phyloP scores from a whole-genome alignment of 2,329 filamentous ascomycete species.

The Fusarium sp. region DNA sequence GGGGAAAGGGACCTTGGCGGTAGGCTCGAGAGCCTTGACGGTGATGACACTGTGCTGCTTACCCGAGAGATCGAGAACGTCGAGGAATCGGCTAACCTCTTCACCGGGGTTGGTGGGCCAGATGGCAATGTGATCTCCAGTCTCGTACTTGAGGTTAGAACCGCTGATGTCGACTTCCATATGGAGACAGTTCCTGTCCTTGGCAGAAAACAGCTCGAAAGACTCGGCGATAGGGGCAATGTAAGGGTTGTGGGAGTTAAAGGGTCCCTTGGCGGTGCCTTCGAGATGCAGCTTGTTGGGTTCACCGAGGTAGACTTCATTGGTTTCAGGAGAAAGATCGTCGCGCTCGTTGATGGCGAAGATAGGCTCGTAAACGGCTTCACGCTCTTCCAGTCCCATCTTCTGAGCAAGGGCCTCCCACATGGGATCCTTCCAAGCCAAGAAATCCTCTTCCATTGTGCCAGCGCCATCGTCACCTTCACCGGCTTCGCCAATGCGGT shows the following conservation, averaged over 20 bases:
- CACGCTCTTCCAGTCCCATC: slow-evolving; percentile 93
- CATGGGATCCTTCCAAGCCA: slow-evolving; percentile 99
- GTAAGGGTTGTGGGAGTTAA: slow-evolving; percentile 96
- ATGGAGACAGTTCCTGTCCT: slow-evolving; percentile 94
- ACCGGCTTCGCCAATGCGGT: slow-evolving; percentile 86
- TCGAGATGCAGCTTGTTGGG: slow-evolving; percentile 97
- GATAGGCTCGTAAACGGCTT: slow-evolving; percentile 94
- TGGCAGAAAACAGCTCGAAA: slow-evolving; percentile 88
- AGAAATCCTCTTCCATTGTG: slow-evolving; percentile 99
- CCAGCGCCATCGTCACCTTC: slow-evolving; percentile 98
- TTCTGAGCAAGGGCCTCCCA: slow-evolving; percentile 86
- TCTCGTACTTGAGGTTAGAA: slow-evolving; percentile 93
- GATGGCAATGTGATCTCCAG: slow-evolving; percentile 95
- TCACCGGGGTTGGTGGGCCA: slow-evolving; percentile 96
- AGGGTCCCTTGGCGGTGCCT: slow-evolving; percentile 85
- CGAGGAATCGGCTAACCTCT: slow-evolving; percentile 91
- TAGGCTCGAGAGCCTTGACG: slow-evolving; percentile 92
- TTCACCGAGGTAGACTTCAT: slow-evolving; percentile 92
- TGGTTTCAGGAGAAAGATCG: slow-evolving; percentile 77
- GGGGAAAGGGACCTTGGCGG: slow-evolving; percentile 97
- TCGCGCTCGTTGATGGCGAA: slow-evolving; percentile 85
- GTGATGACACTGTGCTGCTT: slow-evolving; percentile 87
- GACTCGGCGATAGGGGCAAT: slow-evolving; percentile 94
- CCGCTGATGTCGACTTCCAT: slow-evolving; percentile 93
- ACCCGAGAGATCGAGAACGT: slow-evolving; percentile 78